Base-by-base conservation (phyloP, 1,284 basidiomycete genomes). In the Puccinia coronata region DNA sequence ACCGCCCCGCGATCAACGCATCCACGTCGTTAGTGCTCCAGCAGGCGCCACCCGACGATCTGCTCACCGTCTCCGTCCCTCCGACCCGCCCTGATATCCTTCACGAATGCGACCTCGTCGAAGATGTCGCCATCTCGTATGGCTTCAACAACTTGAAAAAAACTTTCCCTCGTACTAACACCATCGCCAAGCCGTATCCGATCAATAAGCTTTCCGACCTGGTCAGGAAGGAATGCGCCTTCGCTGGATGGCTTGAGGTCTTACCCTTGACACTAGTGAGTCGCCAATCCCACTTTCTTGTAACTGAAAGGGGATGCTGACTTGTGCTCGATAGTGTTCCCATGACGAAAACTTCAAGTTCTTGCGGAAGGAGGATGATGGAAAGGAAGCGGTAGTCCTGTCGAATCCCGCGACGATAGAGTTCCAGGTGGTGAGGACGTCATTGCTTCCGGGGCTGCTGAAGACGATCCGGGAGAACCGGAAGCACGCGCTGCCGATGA, bases 51-150 rank as follows among this genome's bases (percentile, higher is more conserved):
- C 83, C 89, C 0, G 92, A 94, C 83, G 91, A 92, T 84, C 87
- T 94, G 31, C 84, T 90, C 36, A 86, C 87, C 71, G 92, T 99
- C 36, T 88, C 90, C 55, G 90, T 99, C 49, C 96, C 96, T 1
- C 90, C 93, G 41, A 98, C 95, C 16, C 91, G 96, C 65, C 95
- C 97, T 0, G 96, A 99, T 86, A 97, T 99, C 83, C 88, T 99
- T 82, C 97, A 99, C 86, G 95, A 98, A 87, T 98, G 96, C 85
- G 96, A 99, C 86, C 90, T 99, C 84, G 94, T 99, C 92, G 96
- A 99, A 86, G 96, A 99, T 84, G 94, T 92, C 0, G 97, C 97
- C 5, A 95, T 99, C 83, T 96, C 95, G 0, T 98, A 96, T 85
- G 97, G 97, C 0, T 99, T 96, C 89, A 98, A 99, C 88, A 96